Evolutionary conservation across 345 rosid genomes (phyloP).

Genomic region (Erodium maritimum): DNA sequence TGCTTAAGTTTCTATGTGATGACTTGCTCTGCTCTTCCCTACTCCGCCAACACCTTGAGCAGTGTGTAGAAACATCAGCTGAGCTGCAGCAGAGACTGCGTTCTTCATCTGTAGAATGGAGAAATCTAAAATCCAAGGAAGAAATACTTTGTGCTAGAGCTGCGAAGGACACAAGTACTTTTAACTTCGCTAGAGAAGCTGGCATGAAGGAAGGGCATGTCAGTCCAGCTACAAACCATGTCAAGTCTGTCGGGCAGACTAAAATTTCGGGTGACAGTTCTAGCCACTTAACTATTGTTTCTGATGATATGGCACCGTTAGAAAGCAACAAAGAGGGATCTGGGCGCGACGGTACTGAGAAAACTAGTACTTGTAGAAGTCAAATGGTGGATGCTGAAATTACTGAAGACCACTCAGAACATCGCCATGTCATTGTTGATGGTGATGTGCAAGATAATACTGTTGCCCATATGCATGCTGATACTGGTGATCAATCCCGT

Average conservation of each 20-base stretch:
- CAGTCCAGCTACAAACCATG: conserved; percentile 13
- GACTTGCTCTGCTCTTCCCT: conserved; percentile 75
- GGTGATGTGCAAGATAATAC: conserved; percentile 16
- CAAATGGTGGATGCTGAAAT: conserved; percentile 14
- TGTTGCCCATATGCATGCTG: conserved; percentile 8
- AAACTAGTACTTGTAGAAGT: conserved; percentile 10
- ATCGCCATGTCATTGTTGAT: conserved; percentile 12
- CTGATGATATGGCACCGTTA: conserved; percentile 22
- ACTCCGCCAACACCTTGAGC: conserved; percentile 89
- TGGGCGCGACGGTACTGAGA: conserved; percentile 22
- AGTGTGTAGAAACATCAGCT: conserved; percentile 51
- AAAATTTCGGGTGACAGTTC: too few species aligned
- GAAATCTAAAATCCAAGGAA: conserved; percentile 55
- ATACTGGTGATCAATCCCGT: conserved; percentile 21
- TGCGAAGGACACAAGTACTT: conserved; percentile 30
- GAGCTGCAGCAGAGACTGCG: conserved; percentile 92
- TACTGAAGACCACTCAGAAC: conserved; percentile 18
- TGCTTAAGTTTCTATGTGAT: conserved; percentile 80
- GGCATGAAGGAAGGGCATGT: conserved; percentile 26
- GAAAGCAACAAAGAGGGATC: conserved; percentile 20
- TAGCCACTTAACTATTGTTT: too few species aligned
- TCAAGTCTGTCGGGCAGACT: conserved; percentile 11
- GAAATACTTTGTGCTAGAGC: conserved; percentile 50
- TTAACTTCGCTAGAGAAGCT: conserved; percentile 26
- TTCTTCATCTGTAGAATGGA: conserved; percentile 51